Conservation (phyloP, 2,329 filamentous ascomycete genomes). For the Parastagonospora nodorum region DNA sequence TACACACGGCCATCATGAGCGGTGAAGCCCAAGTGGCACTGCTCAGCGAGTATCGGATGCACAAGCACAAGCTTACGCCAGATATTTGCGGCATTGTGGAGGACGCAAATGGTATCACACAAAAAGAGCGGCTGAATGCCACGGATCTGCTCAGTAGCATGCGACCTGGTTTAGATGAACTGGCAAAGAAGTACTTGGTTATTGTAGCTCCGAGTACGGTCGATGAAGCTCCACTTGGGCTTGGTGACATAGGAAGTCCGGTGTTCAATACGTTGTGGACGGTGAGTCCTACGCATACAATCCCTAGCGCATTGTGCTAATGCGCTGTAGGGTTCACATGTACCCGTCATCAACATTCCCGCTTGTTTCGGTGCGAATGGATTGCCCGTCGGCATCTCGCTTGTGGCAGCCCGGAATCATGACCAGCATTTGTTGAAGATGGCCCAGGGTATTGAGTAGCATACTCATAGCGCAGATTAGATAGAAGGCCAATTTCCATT, state of each 20-base stretch:
- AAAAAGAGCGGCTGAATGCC: too few relatives aligned
- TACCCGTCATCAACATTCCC: conserved; percentile 63
- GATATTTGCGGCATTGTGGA: too few relatives aligned
- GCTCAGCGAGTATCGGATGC: not conserved
- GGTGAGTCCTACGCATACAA: conserved; percentile 30
- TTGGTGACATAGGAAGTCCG: conserved; percentile 57
- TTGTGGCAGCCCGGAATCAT: conserved; percentile 40
- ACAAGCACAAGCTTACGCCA: too few relatives aligned
- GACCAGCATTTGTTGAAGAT: not conserved
- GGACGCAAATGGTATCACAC: too few relatives aligned
- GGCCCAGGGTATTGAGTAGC: not conserved
- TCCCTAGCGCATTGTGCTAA: not conserved
- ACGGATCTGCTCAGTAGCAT: not conserved
- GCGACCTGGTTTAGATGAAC: conserved; percentile 17
- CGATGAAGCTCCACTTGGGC: conserved; percentile 61
- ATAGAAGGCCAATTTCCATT: too few relatives aligned
- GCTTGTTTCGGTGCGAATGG: conserved; percentile 60
- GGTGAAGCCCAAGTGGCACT: not conserved
- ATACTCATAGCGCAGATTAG: too few relatives aligned
- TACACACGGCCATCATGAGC: too few relatives aligned
- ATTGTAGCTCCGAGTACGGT: conserved; percentile 61
- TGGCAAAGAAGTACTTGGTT: conserved; percentile 56
- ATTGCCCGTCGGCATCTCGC: conserved; percentile 61
- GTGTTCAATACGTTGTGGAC: conserved; percentile 57
- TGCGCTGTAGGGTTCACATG: not conserved